Evolutionary conservation across 495 filamentous ascomycete species (phyloP).

Genomic region (Astrothelium macrocarpum): DNA sequence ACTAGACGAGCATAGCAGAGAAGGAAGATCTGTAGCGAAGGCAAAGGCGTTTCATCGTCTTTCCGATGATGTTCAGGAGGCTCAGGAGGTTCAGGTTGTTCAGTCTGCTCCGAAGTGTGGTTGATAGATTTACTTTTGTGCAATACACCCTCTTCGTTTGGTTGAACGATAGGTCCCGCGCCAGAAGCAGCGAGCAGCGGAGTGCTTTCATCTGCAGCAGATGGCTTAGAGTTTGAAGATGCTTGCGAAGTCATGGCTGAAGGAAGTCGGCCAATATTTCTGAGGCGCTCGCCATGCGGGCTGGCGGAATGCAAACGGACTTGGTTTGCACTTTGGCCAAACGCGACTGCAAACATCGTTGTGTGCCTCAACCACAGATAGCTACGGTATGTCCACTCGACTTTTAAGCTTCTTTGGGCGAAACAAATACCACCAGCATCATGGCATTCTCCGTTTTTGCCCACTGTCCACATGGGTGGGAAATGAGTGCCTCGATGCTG

Average conservation of each 20-base stretch:
- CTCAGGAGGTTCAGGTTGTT: no score
- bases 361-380: not conserved
- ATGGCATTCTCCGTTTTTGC: not conserved
- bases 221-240: not conserved
- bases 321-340: conserved; percentile 1
- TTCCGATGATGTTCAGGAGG: no score
- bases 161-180: not conserved
- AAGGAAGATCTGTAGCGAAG: conserved; percentile 48
- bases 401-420: not conserved
- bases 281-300: no score
- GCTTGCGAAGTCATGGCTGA: not conserved
- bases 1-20: conserved; percentile 59
- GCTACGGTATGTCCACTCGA: not conserved
- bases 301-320: not conserved
- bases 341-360: not conserved
- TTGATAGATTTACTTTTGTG: not conserved
- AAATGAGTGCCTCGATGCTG: not conserved
- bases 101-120: not conserved
- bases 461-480: not conserved
- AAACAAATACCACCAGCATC: not conserved
- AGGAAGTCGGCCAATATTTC: not conserved
- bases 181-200: not conserved
- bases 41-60: conserved; percentile 40
- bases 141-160: not conserved
- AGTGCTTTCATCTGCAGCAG: not conserved